Evolutionary conservation across 1,284 basidiomycete species (phyloP).

Genomic region (Cutaneotrichosporon mucoides): DNA sequence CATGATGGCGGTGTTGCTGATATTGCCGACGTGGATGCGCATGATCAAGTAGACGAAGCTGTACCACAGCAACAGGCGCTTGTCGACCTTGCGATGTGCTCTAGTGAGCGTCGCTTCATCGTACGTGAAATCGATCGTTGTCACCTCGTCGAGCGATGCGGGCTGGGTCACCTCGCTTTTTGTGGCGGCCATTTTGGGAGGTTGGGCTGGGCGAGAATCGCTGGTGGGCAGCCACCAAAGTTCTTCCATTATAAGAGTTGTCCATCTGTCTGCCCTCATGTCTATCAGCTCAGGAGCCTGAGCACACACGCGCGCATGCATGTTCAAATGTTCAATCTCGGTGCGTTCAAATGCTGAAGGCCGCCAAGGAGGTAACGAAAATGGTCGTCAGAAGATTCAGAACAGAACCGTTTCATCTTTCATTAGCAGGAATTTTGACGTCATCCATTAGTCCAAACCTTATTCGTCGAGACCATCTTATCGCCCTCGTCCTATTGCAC

Average conservation of each 20-base stretch:
- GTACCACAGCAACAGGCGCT: constrained; percentile 9
- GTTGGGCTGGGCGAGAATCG: no score
- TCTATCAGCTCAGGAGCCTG: no score
- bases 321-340: no score
- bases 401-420: no score
- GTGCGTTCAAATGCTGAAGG: no score
- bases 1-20: constrained; percentile 14
- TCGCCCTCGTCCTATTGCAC: neutral
- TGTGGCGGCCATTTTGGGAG: neutral
- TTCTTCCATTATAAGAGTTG: no score
- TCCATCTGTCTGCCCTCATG: no score
- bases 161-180: neutral
- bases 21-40: constrained; percentile 12
- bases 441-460: neutral
- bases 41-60: constrained; percentile 15
- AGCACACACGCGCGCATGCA: no score
- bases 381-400: no score
- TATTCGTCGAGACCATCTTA: neutral
- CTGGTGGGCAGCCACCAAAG: no score
- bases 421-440: neutral
- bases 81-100: constrained; percentile 8
- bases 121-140: neutral
- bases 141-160: neutral
- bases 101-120: neutral
- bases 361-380: no score